Evolutionary conservation across 768 basidiomycete species (phyloP).

Genomic region (Leccinum ochraceum): DNA sequence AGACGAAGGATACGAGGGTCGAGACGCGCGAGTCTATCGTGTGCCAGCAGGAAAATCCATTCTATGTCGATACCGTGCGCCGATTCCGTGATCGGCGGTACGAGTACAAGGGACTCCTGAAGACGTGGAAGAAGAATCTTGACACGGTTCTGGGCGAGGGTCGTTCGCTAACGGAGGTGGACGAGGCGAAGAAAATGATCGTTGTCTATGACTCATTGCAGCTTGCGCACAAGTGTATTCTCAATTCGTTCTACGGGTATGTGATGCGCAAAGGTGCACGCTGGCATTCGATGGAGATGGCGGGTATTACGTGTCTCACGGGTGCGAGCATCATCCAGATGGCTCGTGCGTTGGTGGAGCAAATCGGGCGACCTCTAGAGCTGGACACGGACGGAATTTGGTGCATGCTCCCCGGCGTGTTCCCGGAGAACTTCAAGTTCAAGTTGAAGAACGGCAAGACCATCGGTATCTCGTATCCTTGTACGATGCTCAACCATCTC

Average conservation of each 20-base stretch:
- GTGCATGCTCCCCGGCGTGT: constrained; percentile 99
- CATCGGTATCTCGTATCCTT: constrained; percentile 91
- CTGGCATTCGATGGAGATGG: constrained; percentile 99
- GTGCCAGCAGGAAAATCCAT: constrained; percentile 97
- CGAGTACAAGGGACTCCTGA: constrained; percentile 97
- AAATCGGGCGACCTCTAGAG: constrained; percentile 96
- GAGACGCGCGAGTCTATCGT: constrained; percentile 94
- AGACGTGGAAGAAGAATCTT: constrained; percentile 99
- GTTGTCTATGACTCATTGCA: constrained; percentile 98
- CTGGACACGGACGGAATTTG: constrained; percentile 99
- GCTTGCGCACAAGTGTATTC: constrained; percentile 98
- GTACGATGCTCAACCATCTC: constrained; percentile 99
- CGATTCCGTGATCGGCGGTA: constrained; percentile 97
- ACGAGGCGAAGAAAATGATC: constrained; percentile 99
- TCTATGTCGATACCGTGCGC: constrained; percentile 98
- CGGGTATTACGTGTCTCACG: constrained; percentile 97
- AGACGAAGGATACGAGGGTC: constrained; percentile 96
- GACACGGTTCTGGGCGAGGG: constrained; percentile 71
- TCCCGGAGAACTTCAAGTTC: constrained; percentile 98
- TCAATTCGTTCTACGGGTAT: constrained; percentile 99
- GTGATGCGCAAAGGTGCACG: constrained; percentile 99
- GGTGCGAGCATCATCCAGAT: constrained; percentile 99
- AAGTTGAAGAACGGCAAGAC: constrained; percentile 85
- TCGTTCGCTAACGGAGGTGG: constrained; percentile 78
- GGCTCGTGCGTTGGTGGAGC: constrained; percentile 95